Conservation (phyloP, 1,284 basidiomycete genomes). For the Marasmius oreades region DNA sequence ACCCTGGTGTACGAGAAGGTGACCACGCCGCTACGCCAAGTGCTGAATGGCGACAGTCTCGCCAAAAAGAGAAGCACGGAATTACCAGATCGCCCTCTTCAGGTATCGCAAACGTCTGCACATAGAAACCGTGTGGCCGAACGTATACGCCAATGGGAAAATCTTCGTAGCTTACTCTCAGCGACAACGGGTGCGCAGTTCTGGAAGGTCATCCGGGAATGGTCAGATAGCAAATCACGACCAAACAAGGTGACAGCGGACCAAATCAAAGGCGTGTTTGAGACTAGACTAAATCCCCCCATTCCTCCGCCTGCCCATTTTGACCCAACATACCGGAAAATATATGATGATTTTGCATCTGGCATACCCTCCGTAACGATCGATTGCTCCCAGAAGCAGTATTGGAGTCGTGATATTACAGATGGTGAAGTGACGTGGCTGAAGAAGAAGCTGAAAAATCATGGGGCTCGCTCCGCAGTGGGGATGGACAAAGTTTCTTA, state of each 20-base stretch:
- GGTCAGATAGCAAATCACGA: background rate
- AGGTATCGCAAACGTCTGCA: too few species aligned
- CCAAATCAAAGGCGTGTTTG: background rate
- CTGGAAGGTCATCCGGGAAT: background rate
- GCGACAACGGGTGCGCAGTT: background rate
- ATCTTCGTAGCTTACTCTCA: background rate
- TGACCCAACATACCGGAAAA: background rate
- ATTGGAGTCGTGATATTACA: background rate
- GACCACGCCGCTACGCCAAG: too few species aligned
- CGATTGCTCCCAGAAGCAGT: background rate
- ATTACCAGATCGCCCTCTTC: too few species aligned
- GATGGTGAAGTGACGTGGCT: background rate
- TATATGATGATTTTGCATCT: background rate
- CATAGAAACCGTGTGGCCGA: background rate
- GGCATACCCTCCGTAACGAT: background rate
- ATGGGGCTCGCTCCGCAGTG: background rate
- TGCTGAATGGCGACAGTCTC: too few species aligned
- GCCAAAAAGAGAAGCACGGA: too few species aligned
- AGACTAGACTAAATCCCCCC: background rate
- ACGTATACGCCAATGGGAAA: background rate
- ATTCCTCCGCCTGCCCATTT: background rate
- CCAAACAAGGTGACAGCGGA: background rate
- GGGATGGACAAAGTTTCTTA: slow-evolving; percentile 10
- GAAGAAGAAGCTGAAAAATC: background rate
- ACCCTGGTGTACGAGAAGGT: too few species aligned